Conservation (phyloP, 1,139 yeast species). For the Scheffersomyces stambukii region DNA sequence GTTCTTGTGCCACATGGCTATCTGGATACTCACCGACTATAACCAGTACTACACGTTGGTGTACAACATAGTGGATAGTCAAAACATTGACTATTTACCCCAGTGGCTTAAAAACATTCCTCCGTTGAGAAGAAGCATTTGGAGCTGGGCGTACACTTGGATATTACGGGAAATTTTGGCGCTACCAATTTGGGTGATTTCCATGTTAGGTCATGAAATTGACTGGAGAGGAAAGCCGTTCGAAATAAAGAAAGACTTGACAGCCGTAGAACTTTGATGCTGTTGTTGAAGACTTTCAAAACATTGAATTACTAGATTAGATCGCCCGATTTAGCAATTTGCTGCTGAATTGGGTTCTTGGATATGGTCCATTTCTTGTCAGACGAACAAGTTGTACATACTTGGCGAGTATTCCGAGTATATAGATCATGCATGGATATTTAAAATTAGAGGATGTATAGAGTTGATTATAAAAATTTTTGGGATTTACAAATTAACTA, state of each 20-base stretch:
- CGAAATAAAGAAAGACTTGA: conserved; percentile 64
- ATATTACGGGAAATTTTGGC: conserved; percentile 67
- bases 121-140: conserved; percentile 10
- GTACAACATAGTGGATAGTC: conserved; percentile 16
- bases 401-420: no score
- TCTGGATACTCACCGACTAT: conserved; percentile 67
- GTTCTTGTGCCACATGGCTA: conserved; percentile 49
- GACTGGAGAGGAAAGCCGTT: conserved; percentile 85
- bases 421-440: no score
- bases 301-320: no score
- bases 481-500: no score
- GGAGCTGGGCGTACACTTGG: conserved; percentile 49
- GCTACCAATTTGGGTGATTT: conserved; percentile 77
- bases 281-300: no score
- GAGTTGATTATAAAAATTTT: no score
- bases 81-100: conserved; percentile 21
- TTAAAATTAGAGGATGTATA: no score
- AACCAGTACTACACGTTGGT: conserved; percentile 51
- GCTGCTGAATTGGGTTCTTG: no score
- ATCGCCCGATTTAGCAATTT: no score
- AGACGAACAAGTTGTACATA: no score
- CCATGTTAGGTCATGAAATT: conserved; percentile 74
- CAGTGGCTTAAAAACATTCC: conserved; percentile 23
- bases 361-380: no score
- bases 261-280: conserved; percentile 77